Conservation (phyloP, 805 yeast species). For the Hanseniaspora taiwanica region DNA sequence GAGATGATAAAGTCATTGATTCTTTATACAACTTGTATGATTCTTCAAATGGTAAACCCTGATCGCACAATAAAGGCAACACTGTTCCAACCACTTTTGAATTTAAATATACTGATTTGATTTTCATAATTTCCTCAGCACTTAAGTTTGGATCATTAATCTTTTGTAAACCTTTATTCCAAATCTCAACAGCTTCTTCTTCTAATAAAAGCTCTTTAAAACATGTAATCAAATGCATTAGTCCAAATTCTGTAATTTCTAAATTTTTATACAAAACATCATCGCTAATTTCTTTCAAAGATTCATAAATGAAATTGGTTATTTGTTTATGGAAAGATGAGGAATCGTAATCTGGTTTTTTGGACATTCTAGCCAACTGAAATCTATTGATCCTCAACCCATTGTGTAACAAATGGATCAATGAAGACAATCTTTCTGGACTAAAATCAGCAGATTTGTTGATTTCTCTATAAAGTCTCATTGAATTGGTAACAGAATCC, state of each 20-base stretch:
- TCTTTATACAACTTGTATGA: conserved; percentile 41
- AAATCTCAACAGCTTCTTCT: conserved; percentile 51
- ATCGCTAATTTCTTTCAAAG: conserved; percentile 38
- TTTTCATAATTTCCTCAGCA: conserved; percentile 2
- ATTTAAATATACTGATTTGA: conserved; percentile 32
- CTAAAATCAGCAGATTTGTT: conserved; percentile 35
- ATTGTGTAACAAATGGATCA: conserved; percentile 40
- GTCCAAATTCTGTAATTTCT: conserved; percentile 37
- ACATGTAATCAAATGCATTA: conserved; percentile 43
- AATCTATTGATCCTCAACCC: conserved; percentile 36
- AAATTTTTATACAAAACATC: conserved; percentile 35
- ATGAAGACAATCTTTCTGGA: conserved; percentile 32
- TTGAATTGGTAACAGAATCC: conserved; percentile 38
- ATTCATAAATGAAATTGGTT: conserved; percentile 35
- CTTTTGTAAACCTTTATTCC: conserved; percentile 50
- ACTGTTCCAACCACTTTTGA: conserved; percentile 58
- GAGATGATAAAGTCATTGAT: conserved; percentile 24
- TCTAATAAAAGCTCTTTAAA: conserved; percentile 47
- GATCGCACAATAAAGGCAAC: conserved; percentile 50
- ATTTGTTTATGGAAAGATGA: conserved; percentile 42
- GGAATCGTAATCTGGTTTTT: conserved; percentile 48
- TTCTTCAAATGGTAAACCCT: conserved; percentile 50
- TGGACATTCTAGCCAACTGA: conserved; percentile 40
- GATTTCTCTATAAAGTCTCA: conserved; percentile 36
- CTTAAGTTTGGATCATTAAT: conserved; percentile 18